Conservation (phyloP, 2,329 filamentous ascomycete species). For the Fusarium kyushuense region DNA sequence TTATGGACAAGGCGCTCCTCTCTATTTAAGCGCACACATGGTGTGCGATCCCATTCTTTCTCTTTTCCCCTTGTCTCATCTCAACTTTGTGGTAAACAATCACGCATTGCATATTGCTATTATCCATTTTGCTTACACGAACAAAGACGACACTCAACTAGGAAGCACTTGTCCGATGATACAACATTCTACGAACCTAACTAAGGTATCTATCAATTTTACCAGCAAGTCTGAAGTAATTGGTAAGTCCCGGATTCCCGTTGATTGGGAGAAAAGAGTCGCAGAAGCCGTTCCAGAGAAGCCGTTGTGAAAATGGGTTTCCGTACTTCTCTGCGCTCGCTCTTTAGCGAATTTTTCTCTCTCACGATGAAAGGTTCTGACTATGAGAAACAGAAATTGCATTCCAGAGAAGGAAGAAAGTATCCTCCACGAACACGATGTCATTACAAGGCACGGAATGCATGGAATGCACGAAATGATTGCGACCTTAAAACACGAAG, state of each 20-base stretch:
- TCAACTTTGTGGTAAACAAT: not conserved
- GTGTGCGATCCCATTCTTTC: not conserved
- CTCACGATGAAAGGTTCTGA: slow-evolving; percentile 12
- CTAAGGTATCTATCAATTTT: not conserved
- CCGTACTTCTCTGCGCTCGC: slow-evolving; percentile 29
- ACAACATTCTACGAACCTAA: not conserved
- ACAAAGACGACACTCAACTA: slow-evolving; percentile 20
- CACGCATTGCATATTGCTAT: not conserved
- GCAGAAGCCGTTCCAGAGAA: slow-evolving; percentile 12
- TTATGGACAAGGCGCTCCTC: slow-evolving; percentile 4
- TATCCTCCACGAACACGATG: not conserved
- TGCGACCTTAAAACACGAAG: not conserved
- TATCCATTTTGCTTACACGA: not conserved
- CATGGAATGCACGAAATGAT: not conserved
- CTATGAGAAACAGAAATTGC: slow-evolving; percentile 3
- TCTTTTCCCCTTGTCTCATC: not conserved
- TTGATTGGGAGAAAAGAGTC: slow-evolving; percentile 4
- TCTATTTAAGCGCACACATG: not conserved
- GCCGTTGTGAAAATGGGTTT: slow-evolving; percentile 19
- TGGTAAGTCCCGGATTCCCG: slow-evolving; percentile 7
- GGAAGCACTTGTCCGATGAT: slow-evolving; percentile 15
- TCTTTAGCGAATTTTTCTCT: slow-evolving; percentile 18
- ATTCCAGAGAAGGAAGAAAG: not conserved
- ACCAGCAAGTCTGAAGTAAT: not conserved
- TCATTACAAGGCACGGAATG: not conserved